Evolutionary conservation across 176 grass and related monocot genomes (phyloP), one percentile per base, ranked within the genome.

Genomic region (Zoysia pacifica): DNA sequence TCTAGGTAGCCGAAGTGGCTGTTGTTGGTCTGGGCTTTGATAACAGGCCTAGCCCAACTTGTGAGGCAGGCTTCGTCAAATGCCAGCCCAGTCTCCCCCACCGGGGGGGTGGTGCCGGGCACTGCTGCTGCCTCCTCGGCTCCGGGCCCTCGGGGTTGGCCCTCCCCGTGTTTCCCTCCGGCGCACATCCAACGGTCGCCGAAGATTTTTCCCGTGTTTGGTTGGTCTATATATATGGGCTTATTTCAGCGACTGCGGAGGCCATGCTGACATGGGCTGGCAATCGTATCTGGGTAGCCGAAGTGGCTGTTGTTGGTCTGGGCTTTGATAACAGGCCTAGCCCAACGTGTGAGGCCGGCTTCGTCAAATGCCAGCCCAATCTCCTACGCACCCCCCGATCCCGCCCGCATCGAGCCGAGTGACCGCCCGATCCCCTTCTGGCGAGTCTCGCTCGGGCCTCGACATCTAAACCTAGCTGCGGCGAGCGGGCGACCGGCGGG

Each of bases 111-210:
- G n/a, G n/a, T n/a, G n/a, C n/a, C n/a, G n/a, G n/a, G n/a, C n/a
- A n/a, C n/a, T 28, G n/a, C 18, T 4, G 37, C 49, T 48, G 72
- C 62, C 14, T 66, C 81, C 50, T 39, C 38, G 47, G n/a, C n/a
- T n/a, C n/a, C n/a, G n/a, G n/a, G n/a, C n/a, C 65, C 47, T 54
- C 20, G 58, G 39, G 60, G 39, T 82, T 11, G 7, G 15, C 18
- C 36, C 47, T 61, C 35, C 38, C 80, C 70, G 70, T 82, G 80
- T 82, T 82, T 73, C 80, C 70, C 80, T 82, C 80, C 48, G n/a
- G 44, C 47, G n/a, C n/a, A n/a, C n/a, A n/a, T n/a, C n/a, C n/a
- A n/a, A n/a, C n/a, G n/a, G n/a, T n/a, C n/a, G n/a, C n/a, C n/a
- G n/a, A n/a, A n/a, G n/a, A n/a, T n/a, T n/a, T n/a, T n/a, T n/a